phyloP scores from a whole-genome alignment of 306 rosid species.

The Lathyrus aphaca region DNA sequence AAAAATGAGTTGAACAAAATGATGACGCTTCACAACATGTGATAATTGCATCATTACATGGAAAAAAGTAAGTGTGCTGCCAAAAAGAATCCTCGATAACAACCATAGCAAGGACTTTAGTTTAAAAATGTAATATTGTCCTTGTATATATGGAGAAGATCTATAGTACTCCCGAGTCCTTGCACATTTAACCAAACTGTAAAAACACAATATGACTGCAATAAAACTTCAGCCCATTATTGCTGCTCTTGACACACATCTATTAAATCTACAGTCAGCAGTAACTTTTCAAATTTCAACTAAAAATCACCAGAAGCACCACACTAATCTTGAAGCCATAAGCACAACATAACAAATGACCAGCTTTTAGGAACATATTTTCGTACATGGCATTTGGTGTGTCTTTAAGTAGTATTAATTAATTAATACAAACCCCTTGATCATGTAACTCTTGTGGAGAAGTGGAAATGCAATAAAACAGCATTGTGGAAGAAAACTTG shows the following conservation, averaged over 20 bases:
- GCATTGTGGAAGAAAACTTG: constrained; percentile 5
- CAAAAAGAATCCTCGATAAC: constrained; percentile 34
- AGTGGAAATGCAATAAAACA: constrained; percentile 31
- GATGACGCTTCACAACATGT: constrained; percentile 13
- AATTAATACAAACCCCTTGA: constrained; percentile 29
- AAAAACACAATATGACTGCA: constrained; percentile 19
- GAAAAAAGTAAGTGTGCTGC: constrained; percentile 20
- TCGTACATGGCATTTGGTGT: not conserved
- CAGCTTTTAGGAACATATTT: constrained; percentile 6
- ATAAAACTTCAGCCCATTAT: constrained; percentile 23
- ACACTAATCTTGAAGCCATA: too few relatives aligned
- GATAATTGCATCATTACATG: constrained; percentile 15
- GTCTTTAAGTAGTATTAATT: constrained; percentile 23
- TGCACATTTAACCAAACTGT: constrained; percentile 25
- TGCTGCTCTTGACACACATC: constrained; percentile 19
- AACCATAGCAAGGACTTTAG: constrained; percentile 31
- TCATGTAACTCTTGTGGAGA: constrained; percentile 19
- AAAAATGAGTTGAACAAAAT: constrained; percentile 9
- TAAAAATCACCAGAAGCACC: constrained; percentile 19
- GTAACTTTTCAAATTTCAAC: constrained; percentile 31
- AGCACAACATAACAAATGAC: constrained; percentile 17
- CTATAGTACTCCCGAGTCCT: constrained; percentile 10
- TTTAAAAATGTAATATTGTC: constrained; percentile 5
- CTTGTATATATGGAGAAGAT: not conserved
- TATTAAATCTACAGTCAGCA: constrained; percentile 8